phyloP scores from a whole-genome alignment of 2,329 filamentous ascomycete species.

The Lanzia echinophila region DNA sequence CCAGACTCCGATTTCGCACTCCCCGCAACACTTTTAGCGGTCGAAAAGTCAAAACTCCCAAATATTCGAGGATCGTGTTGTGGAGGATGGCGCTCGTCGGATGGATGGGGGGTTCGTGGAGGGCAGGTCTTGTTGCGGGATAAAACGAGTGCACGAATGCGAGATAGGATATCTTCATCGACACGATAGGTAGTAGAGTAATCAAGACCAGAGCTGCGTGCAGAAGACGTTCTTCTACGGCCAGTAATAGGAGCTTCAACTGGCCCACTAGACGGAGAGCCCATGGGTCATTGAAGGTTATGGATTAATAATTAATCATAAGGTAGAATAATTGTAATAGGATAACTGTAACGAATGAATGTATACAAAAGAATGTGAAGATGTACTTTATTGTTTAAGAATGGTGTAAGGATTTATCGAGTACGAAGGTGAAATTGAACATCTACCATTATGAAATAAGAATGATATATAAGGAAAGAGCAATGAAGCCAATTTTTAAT shows the following conservation, averaged over 20 bases:
- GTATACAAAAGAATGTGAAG: slow-evolving; percentile 12
- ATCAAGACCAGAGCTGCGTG: slow-evolving; percentile 20
- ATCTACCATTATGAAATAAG: neutral
- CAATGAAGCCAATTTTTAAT: neutral
- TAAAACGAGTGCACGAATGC: slow-evolving; percentile 25
- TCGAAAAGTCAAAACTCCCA: slow-evolving; percentile 15
- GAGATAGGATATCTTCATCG: slow-evolving; percentile 25
- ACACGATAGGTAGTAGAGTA: slow-evolving; percentile 18
- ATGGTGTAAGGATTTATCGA: neutral
- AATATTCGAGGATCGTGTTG: slow-evolving; percentile 8
- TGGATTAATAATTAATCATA: slow-evolving; percentile 1
- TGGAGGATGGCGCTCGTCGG: slow-evolving; percentile 17
- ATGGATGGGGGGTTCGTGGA: slow-evolving; percentile 23
- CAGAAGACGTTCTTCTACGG: slow-evolving; percentile 18
- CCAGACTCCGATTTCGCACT: slow-evolving; percentile 19
- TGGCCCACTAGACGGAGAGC: slow-evolving; percentile 11
- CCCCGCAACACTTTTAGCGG: neutral
- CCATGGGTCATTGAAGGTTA: slow-evolving; percentile 17
- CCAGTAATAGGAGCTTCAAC: slow-evolving; percentile 9
- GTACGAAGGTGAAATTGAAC: too few relatives aligned
- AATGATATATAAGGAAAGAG: neutral
- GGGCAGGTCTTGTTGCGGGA: slow-evolving; percentile 22
- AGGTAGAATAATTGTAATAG: slow-evolving; percentile 5
- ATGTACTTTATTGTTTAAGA: neutral
- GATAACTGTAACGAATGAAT: slow-evolving; percentile 6